Base-by-base conservation (phyloP, 2,329 filamentous ascomycete genomes). In the Stemphylium beticola region DNA sequence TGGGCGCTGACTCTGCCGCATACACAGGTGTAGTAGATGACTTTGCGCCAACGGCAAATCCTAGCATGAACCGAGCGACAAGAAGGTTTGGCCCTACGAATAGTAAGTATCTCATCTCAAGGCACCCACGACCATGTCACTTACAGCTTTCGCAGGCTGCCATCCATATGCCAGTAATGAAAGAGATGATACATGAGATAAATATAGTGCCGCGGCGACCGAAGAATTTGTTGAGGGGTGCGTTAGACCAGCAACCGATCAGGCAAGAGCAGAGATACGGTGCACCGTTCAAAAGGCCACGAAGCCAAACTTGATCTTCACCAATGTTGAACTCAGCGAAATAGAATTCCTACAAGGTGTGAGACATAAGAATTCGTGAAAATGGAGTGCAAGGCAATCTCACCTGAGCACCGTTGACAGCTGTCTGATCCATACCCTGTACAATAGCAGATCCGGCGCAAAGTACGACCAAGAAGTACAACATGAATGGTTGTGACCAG, bases 371-470 rank as follows among this genome's bases (percentile, higher is more conserved):
- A 46, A 2, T 4, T 18, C 1, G 14, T 6, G 0, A 17, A 17
- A 29, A 11, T 12, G 20, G 9, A 20, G 9, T 8, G 8, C 7
- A 4, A 6, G 39, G 3, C 12, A 14, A 12, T 57, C 54, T 44
- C 24, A 67, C 67, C 43, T 70, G 65, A 52, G 69, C 70, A 34
- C 70, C 71, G 18, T 74, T 74, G 2, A 73, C 67, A 3, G 68
- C 69, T 4, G 71, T 71, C 42, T 73, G 68, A 48, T 73, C 70
- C 69, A 69, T 70, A 18, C 87, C 87, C 67, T 90, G 88, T 0
- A 90, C 88, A 20, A 87, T 86, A 14, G 88, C 88, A 38, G 83
- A 87, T 17, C 85, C 79, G n/a, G 85, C 88, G 65, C 86, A 89
- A 32, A 87, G 79, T 55, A 86, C 68, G 58, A 91, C 85, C 7